A percentile compares a stretch with the other conserved stretches of the same genome.
phyloP scores from a whole-genome alignment of 352 stramenopile species.

The Phytophthora palmivora region DNA sequence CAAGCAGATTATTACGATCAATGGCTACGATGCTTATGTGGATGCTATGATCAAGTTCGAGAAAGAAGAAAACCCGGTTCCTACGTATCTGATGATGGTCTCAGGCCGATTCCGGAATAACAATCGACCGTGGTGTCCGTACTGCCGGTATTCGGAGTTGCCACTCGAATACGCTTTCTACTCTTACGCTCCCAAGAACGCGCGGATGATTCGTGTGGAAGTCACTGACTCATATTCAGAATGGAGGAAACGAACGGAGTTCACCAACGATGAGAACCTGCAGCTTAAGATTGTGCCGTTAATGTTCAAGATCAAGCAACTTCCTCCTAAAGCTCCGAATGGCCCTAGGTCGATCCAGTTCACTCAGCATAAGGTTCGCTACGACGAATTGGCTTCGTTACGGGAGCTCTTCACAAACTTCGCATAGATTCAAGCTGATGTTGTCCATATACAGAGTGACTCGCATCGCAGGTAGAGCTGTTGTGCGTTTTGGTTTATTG shows the following conservation, averaged over 20 bases:
- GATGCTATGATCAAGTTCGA: conserved; percentile 44
- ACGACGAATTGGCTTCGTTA: conserved; percentile 56
- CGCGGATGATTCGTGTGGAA: conserved; percentile 69
- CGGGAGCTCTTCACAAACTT: conserved; percentile 47
- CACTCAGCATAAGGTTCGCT: conserved; percentile 53
- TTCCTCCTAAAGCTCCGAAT: conserved; percentile 21
- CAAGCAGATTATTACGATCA: conserved; percentile 46
- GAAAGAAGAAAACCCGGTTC: conserved; percentile 36
- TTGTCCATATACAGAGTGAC: conserved; percentile 7
- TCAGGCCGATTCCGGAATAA: conserved; percentile 70
- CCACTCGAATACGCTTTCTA: conserved; percentile 79
- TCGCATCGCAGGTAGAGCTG: too few relatives aligned
- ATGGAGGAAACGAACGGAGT: conserved; percentile 70
- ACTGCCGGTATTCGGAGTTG: conserved; percentile 80
- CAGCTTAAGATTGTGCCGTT: conserved; percentile 60
- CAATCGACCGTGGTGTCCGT: conserved; percentile 82
- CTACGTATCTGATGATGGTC: conserved; percentile 77
- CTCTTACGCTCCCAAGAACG: conserved; percentile 61
- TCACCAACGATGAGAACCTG: conserved; percentile 61
- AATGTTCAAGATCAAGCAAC: conserved; percentile 48
- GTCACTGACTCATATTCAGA: conserved; percentile 65
- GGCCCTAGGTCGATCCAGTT: conserved; percentile 42
- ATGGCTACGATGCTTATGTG: conserved; percentile 43
- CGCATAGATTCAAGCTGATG: conserved; percentile 20
- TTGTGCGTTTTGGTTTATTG: conserved; percentile 17